These are phyloP conservation scores for Diaporthe destruens DNA, from an alignment of 2,329 filamentous ascomycete genomes.

Conservation along the genomic window DNA sequence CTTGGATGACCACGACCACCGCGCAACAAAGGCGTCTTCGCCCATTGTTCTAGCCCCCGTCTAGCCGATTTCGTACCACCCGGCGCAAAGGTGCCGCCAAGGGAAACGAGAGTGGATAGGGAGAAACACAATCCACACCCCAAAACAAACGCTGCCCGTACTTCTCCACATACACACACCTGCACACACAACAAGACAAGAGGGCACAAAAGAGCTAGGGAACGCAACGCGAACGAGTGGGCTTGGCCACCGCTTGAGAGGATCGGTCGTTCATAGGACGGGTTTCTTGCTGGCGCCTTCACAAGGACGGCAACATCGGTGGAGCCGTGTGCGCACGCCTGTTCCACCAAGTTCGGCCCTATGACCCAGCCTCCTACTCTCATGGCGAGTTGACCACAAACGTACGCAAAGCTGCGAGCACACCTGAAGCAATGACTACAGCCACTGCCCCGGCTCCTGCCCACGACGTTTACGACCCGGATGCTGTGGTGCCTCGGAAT, in stretches of 20 bases:
- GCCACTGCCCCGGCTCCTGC: slow-evolving; percentile 52
- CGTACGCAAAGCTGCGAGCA: slow-evolving; percentile 48
- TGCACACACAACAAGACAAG: background rate
- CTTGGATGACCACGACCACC: slow-evolving; percentile 36
- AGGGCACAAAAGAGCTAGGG: slow-evolving; percentile 31
- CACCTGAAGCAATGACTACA: slow-evolving; percentile 56
- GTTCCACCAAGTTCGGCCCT: slow-evolving; percentile 24
- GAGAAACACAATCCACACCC: background rate
- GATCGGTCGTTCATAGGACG: background rate
- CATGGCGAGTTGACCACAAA: slow-evolving; percentile 51
- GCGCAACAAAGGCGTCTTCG: slow-evolving; percentile 29
- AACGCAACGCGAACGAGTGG: background rate
- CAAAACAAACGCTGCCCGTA: background rate
- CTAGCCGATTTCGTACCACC: slow-evolving; percentile 13
- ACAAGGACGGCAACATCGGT: background rate
- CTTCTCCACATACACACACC: background rate
- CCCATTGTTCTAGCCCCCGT: slow-evolving; percentile 8
- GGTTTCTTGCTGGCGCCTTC: slow-evolving; percentile 5
- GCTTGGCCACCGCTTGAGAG: slow-evolving; percentile 3
- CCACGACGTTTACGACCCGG: slow-evolving; percentile 58
- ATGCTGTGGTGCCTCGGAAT: slow-evolving; percentile 57
- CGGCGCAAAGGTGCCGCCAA: slow-evolving; percentile 28
- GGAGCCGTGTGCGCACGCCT: slow-evolving; percentile 35
- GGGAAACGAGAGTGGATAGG: slow-evolving; percentile 11
- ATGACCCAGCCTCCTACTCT: slow-evolving; percentile 38